Percentiles rank a stretch among this genome's conserved stretches.
phyloP scores from a whole-genome alignment of 78 protist species.

The Trichosphaerium sp. region DNA sequence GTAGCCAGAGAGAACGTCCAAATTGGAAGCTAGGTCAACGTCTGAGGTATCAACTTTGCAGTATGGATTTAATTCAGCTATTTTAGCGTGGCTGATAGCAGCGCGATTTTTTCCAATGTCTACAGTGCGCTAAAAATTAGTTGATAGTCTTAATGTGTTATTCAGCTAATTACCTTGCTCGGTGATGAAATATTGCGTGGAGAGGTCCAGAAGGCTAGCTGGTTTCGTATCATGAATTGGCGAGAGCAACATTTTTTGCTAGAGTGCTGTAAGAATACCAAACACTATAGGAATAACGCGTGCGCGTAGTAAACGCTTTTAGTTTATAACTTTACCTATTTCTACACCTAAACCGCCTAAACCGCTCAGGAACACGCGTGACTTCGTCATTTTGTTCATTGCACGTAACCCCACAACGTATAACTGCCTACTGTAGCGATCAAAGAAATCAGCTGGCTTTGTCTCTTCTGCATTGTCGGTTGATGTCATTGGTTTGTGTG shows the following conservation, averaged over 20 bases:
- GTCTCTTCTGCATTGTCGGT: too few relatives aligned
- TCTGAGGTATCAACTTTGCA: constrained; percentile 7
- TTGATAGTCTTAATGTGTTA: too few relatives aligned
- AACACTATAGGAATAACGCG: too few relatives aligned
- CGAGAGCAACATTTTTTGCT: constrained; percentile 49
- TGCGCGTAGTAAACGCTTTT: too few relatives aligned
- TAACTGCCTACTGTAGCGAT: constrained; percentile 49
- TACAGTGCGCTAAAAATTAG: constrained; percentile 9
- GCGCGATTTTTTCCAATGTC: constrained; percentile 32
- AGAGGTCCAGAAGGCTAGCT: constrained; percentile 10
- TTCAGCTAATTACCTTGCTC: too few relatives aligned
- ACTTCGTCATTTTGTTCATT: constrained; percentile 26
- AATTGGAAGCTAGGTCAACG: background rate
- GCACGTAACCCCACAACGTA: constrained; percentile 44
- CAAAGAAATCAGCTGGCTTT: too few relatives aligned
- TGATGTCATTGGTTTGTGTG: too few relatives aligned
- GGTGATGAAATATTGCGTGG: too few relatives aligned
- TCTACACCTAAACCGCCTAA: constrained; percentile 51
- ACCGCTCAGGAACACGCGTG: constrained; percentile 40
- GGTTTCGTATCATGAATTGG: constrained; percentile 19
- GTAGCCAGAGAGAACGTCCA: too few relatives aligned
- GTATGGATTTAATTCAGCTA: constrained; percentile 43
- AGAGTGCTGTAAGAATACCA: too few relatives aligned
- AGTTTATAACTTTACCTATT: background rate
- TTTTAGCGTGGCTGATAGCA: background rate